Percentiles rank a stretch among this genome's conserved stretches.
Conservation (phyloP, 208 protist species). For the Trypanosoma mega region DNA sequence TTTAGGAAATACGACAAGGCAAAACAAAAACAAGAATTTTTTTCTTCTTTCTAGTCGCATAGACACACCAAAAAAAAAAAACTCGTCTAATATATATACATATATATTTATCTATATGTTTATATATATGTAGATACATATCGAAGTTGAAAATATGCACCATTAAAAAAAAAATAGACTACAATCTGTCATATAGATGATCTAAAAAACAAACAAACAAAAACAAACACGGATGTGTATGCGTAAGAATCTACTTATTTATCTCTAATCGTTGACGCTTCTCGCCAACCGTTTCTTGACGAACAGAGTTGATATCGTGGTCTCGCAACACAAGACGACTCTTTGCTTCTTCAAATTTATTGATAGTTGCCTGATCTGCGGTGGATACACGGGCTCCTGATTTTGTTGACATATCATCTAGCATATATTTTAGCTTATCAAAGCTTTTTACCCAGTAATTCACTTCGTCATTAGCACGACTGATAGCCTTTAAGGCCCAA, state of each 20-base stretch:
- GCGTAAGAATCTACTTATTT: not conserved
- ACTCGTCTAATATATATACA: too few relatives aligned
- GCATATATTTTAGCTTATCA: slow-evolving; percentile 67
- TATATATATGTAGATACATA: too few relatives aligned
- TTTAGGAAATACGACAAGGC: too few relatives aligned
- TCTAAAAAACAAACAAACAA: slow-evolving; percentile 13
- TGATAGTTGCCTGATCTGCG: slow-evolving; percentile 45
- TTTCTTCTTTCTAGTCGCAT: too few relatives aligned
- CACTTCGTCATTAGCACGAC: slow-evolving; percentile 61
- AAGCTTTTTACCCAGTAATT: slow-evolving; percentile 80
- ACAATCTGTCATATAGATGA: not conserved
- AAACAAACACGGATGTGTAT: not conserved
- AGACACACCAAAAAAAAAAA: too few relatives aligned
- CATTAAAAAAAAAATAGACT: slow-evolving; percentile 19
- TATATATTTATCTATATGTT: too few relatives aligned
- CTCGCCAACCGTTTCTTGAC: not conserved
- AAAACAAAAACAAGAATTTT: too few relatives aligned
- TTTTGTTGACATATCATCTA: slow-evolving; percentile 35
- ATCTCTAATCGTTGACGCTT: slow-evolving; percentile 14
- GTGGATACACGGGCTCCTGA: slow-evolving; percentile 34
- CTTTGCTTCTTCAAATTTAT: slow-evolving; percentile 46
- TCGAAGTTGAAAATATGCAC: too few relatives aligned
- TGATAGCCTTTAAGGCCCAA: slow-evolving; percentile 54
- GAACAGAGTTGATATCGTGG: slow-evolving; percentile 6
- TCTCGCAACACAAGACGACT: slow-evolving; percentile 10